Evolutionary conservation across 179 eudicot species (phyloP), one percentile per base, ranked within the genome.

Genomic region (Actinidia arguta): DNA sequence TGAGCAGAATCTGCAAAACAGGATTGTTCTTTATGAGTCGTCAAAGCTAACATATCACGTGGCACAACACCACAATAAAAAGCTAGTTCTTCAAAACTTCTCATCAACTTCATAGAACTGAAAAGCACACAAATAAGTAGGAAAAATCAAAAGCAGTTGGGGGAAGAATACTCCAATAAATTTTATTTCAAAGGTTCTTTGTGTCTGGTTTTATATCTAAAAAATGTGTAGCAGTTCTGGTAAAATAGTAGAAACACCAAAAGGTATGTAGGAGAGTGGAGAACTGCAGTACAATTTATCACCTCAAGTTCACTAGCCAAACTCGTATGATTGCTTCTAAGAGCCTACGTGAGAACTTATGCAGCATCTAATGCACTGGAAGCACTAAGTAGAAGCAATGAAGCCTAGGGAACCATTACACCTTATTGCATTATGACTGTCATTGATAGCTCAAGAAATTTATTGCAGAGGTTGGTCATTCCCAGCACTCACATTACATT

Each of bases 301-400:
- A 93, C 99, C 99, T 97, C 99, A 80, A 97, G 99, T 86, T 97
- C 98, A n/a, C 97, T 87, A 75, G 99, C n/a, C 86, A 97, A 91
- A n/a, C n/a, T 97, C 73, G 92, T 88, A 89, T 97, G 99, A 83
- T 97, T 97, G 95, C 99, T 94, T 88, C 98, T 88, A 63, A 97
- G 97, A 82, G 99, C 91, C 90, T 97, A 98, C 99, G 95, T 97
- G 73, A 97, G 92, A n/a, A n/a, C n/a, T 84, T 95, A 95, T 17
- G 98, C 99, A 80, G 98, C 95, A 88, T 97, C n/a, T 85, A 95
- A 97, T n/a, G 98, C 98, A 87, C 94, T 94, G 81, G 98, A 95
- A 85, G 98, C 99, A n/a, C n/a, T n/a, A n/a, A n/a, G n/a, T n/a
- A 76, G 98, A 95, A 82, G 97, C 98, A 92, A 92, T 93, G 77